Percentiles rank a stretch among this genome's conserved stretches.
These are phyloP conservation scores for Umbelopsis isabellina DNA, from an alignment of 192 early-diverging fungal species.

Conservation along the genomic window DNA sequence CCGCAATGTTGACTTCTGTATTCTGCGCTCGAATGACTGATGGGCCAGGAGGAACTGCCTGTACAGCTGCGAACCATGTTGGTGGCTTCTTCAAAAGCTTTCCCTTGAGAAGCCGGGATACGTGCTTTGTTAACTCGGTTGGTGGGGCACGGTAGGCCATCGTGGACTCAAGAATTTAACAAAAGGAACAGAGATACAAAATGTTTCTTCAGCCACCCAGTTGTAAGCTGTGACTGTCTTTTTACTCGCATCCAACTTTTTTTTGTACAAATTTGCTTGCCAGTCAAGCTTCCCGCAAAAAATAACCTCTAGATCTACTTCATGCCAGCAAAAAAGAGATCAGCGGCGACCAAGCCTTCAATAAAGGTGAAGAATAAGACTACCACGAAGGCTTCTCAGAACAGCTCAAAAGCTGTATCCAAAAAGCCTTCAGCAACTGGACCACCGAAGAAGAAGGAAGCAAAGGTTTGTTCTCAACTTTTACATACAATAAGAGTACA, in stretches of 20 bases:
- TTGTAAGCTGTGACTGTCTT: background rate
- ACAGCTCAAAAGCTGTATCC: background rate
- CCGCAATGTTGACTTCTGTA: slow-evolving; percentile 25
- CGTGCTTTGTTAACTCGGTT: slow-evolving; percentile 52
- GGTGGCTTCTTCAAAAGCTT: slow-evolving; percentile 55
- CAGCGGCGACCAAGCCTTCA: slow-evolving; percentile 10
- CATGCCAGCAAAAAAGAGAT: slow-evolving; percentile 24
- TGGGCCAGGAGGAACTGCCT: slow-evolving; percentile 55
- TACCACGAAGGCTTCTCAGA: background rate
- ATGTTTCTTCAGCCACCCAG: slow-evolving; percentile 11
- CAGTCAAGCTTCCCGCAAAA: too few relatives aligned
- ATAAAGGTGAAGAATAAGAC: slow-evolving; percentile 15
- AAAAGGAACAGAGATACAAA: slow-evolving; percentile 18
- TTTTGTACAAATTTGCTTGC: too few relatives aligned
- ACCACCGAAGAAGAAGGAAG: slow-evolving; percentile 12
- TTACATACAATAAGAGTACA: background rate
- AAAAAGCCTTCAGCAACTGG: background rate
- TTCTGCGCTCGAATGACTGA: slow-evolving; percentile 53
- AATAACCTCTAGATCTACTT: background rate
- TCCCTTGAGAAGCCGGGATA: slow-evolving; percentile 56
- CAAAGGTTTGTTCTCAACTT: slow-evolving; percentile 1
- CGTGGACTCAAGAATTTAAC: background rate
- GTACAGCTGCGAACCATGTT: slow-evolving; percentile 53
- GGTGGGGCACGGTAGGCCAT: slow-evolving; percentile 45
- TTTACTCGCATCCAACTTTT: background rate